These are phyloP conservation scores for Phytopythium chamaehyphon DNA, from an alignment of 352 stramenopile genomes.

Conservation along the genomic window DNA sequence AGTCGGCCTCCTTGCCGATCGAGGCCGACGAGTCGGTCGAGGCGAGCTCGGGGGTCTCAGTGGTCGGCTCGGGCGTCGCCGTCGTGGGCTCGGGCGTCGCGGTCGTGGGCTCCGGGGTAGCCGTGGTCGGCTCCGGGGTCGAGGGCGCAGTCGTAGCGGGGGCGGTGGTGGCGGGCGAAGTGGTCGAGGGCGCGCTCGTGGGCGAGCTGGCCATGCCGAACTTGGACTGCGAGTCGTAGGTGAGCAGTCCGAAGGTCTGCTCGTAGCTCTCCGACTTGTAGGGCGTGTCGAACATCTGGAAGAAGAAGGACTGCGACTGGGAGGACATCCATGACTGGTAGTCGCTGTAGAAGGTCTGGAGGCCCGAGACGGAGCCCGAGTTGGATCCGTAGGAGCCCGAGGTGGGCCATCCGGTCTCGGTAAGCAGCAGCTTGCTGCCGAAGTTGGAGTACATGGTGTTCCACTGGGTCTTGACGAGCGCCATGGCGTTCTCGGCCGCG, in stretches of 20 bases:
- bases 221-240: slow-evolving; percentile 40
- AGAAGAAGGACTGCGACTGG: slow-evolving; percentile 64
- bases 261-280: slow-evolving; percentile 40
- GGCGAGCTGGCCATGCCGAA: slow-evolving; percentile 24
- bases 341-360: slow-evolving; percentile 44
- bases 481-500: slow-evolving; percentile 28
- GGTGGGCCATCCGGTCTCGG: slow-evolving; percentile 52
- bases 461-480: slow-evolving; percentile 47
- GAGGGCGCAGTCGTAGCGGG: slow-evolving; percentile 6
- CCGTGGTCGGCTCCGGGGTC: slow-evolving; percentile 5
- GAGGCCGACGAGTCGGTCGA: slow-evolving; percentile 14
- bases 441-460: slow-evolving; percentile 37
- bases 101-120: slow-evolving; percentile 7
- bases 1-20: slow-evolving; percentile 9
- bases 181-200: slow-evolving; percentile 8
- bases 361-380: slow-evolving; percentile 25
- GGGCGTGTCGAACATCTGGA: slow-evolving; percentile 73
- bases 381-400: slow-evolving; percentile 28
- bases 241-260: slow-evolving; percentile 48
- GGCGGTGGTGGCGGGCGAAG: slow-evolving; percentile 1
- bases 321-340: slow-evolving; percentile 56
- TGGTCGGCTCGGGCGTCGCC: slow-evolving; percentile 7
- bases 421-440: slow-evolving; percentile 47
- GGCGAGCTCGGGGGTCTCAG: background rate
- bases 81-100: slow-evolving; percentile 1